phyloP scores from a whole-genome alignment of 2,329 filamentous ascomycete species.

The Drechslera avenae region DNA sequence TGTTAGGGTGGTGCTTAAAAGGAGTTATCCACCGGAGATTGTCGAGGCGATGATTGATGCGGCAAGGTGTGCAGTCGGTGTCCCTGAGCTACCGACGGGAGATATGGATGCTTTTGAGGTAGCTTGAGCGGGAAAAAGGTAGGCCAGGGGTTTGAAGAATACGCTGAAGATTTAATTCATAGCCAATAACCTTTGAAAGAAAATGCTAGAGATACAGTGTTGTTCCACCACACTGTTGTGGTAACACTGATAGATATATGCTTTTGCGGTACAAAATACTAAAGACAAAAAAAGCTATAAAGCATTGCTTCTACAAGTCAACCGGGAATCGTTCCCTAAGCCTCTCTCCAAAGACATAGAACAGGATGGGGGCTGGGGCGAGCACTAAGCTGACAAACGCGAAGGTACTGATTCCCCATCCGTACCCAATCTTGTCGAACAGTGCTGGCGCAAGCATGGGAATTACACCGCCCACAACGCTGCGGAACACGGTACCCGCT shows the following conservation, averaged over 20 bases:
- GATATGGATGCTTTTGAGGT: constrained; percentile 40
- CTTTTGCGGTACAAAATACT: no score
- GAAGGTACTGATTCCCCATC: constrained; percentile 58
- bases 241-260: no score
- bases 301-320: constrained; percentile 16
- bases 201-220: no score
- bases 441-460: constrained; percentile 53
- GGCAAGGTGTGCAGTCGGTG: constrained; percentile 31
- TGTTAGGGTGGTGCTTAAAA: constrained; percentile 35
- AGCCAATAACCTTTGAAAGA: no score
- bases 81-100: constrained; percentile 35
- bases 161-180: no score
- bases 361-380: constrained; percentile 57
- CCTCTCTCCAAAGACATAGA: constrained; percentile 54
- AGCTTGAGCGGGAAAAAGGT: neutral
- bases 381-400: constrained; percentile 53
- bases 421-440: constrained; percentile 54
- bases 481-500: constrained; percentile 55
- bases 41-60: constrained; percentile 41
- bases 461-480: constrained; percentile 54
- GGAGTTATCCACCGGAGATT: constrained; percentile 24
- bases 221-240: no score
- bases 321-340: constrained; percentile 52
- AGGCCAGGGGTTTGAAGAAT: no score
- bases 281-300: no score